Percentiles rank a stretch among this genome's conserved stretches.
phyloP scores from a whole-genome alignment of 2,329 filamentous ascomycete genomes.

The Xylariaceae sp. region DNA sequence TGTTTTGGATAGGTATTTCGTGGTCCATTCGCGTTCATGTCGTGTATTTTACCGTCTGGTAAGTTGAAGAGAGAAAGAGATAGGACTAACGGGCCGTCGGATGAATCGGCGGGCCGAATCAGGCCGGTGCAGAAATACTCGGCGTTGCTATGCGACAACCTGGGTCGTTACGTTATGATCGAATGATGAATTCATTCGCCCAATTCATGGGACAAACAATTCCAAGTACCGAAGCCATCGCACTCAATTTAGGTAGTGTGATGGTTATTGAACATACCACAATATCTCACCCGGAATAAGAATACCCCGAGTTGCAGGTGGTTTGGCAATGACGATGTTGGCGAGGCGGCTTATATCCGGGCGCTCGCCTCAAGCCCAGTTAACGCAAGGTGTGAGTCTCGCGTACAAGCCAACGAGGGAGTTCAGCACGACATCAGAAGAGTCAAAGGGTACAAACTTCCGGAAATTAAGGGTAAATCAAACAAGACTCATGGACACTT shows the following conservation, averaged over 20 bases:
- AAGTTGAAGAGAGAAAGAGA: neutral
- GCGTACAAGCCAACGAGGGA: constrained; percentile 3
- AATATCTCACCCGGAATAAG: neutral
- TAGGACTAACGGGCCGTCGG: too few relatives aligned
- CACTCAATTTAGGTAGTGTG: neutral
- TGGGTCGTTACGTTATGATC: too few relatives aligned
- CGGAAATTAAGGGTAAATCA: constrained; percentile 49
- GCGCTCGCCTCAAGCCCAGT: constrained; percentile 1
- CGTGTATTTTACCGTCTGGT: neutral
- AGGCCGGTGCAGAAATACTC: neutral
- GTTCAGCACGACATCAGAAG: constrained; percentile 8
- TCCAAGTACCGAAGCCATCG: neutral
- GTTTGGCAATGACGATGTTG: neutral
- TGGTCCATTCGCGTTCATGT: neutral
- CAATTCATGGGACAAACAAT: neutral
- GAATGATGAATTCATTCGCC: neutral
- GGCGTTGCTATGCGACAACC: neutral
- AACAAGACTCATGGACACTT: constrained; percentile 54
- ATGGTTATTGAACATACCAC: too few relatives aligned
- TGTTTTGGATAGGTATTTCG: neutral
- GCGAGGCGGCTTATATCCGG: constrained; percentile 2
- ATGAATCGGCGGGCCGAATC: neutral
- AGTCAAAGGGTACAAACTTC: constrained; percentile 8
- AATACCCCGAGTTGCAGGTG: neutral
- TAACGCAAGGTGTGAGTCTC: neutral